Conservation (phyloP, 495 filamentous ascomycete genomes). For the Parathielavia appendiculata region DNA sequence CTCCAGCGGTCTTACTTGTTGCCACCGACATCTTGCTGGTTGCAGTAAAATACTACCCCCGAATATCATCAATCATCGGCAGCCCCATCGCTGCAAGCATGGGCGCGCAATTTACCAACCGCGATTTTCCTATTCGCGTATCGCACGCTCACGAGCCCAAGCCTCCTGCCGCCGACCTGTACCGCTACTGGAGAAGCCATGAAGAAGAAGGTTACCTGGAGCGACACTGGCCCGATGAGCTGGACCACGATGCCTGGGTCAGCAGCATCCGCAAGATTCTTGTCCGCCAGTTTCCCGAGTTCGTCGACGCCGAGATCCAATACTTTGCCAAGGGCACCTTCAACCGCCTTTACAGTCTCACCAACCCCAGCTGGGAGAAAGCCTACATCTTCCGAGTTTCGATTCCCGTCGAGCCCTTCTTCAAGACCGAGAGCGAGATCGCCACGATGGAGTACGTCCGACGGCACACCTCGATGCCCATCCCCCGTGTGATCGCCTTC, state of each 20-base stretch:
- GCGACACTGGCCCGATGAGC: constrained; percentile 12
- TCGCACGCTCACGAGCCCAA: background rate
- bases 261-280: constrained; percentile 6
- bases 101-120: background rate
- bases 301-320: constrained; percentile 10
- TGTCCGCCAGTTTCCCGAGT: background rate
- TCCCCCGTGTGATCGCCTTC: constrained; percentile 39
- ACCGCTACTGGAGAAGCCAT: constrained; percentile 15
- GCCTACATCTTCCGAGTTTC: constrained; percentile 37
- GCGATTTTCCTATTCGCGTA: constrained; percentile 9
- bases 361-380: constrained; percentile 4
- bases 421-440: constrained; percentile 47
- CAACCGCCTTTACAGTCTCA: constrained; percentile 15
- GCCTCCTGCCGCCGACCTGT: background rate
- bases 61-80: background rate
- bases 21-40: background rate
- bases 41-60: background rate
- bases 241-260: constrained; percentile 13
- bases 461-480: constrained; percentile 36
- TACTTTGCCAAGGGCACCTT: constrained; percentile 16
- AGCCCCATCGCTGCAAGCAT: constrained; percentile 2
- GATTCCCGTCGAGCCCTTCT: constrained; percentile 43
- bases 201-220: constrained; percentile 13
- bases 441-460: constrained; percentile 44
- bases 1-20: background rate